Evolutionary conservation across 1,284 basidiomycete genomes (phyloP).

Genomic region (Omphalotus olearius): DNA sequence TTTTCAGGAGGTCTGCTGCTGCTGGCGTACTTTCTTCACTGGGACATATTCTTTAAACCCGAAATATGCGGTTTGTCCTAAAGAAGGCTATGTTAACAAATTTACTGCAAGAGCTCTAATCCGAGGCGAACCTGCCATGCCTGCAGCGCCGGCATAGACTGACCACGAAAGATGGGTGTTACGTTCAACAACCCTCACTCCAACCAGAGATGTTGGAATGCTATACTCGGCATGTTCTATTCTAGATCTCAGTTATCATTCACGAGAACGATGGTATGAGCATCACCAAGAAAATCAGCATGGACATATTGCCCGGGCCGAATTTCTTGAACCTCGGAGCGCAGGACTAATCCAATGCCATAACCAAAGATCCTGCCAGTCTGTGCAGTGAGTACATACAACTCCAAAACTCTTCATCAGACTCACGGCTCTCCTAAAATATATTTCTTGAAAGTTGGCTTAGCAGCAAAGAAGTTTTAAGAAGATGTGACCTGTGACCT

Average conservation of each 20-base stretch:
- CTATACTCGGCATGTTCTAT: conserved; percentile 13
- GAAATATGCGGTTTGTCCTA: conserved; percentile 33
- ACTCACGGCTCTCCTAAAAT: neutral
- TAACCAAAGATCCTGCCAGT: conserved; percentile 17
- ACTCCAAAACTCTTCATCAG: neutral
- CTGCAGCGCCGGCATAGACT: conserved; percentile 25
- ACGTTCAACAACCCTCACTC: neutral
- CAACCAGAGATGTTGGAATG: neutral
- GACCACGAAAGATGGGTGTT: conserved; percentile 7
- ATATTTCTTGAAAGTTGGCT: neutral
- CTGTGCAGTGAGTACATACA: neutral
- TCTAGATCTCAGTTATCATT: neutral
- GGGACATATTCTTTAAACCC: conserved; percentile 36
- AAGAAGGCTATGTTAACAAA: neutral
- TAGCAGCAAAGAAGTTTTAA: neutral
- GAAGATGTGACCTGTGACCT: neutral
- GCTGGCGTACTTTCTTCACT: conserved; percentile 44
- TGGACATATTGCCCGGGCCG: conserved; percentile 23
- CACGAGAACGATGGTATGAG: neutral
- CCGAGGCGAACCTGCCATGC: conserved; percentile 27
- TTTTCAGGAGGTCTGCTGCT: conserved; percentile 48
- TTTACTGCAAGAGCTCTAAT: neutral
- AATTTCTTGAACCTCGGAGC: conserved; percentile 24
- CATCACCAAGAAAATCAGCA: conserved; percentile 18
- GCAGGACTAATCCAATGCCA: conserved; percentile 25